Conservation (phyloP, 2,329 filamentous ascomycete species). For the Ascochyta koolunga region DNA sequence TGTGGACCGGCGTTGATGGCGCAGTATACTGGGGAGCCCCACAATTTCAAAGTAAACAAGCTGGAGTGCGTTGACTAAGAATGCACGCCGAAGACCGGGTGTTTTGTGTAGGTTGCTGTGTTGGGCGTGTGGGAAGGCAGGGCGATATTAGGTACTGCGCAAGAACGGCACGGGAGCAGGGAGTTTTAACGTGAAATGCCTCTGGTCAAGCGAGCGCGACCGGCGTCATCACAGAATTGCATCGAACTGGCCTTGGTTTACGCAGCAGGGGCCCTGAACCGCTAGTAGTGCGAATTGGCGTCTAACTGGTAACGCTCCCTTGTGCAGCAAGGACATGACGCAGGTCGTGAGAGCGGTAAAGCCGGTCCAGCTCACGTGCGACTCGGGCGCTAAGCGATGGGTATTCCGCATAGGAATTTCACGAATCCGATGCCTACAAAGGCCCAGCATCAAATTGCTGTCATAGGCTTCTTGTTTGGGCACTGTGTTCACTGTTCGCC, state of each 20-base stretch:
- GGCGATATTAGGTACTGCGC: constrained; percentile 6
- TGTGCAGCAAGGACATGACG: constrained; percentile 15
- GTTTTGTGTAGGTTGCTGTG: constrained; percentile 12
- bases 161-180: constrained; percentile 2
- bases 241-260: constrained; percentile 9
- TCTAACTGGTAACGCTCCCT: constrained; percentile 16
- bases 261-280: constrained; percentile 8
- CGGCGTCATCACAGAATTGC: constrained; percentile 10
- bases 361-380: constrained; percentile 12
- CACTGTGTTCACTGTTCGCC: constrained; percentile 1
- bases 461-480: background rate
- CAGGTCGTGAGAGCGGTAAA: constrained; percentile 11
- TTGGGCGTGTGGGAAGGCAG: constrained; percentile 4
- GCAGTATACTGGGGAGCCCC: constrained; percentile 21
- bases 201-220: constrained; percentile 1
- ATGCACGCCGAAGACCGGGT: constrained; percentile 9
- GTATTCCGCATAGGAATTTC: constrained; percentile 12
- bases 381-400: constrained; percentile 14
- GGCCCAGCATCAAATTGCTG: constrained; percentile 1
- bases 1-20: constrained; percentile 32
- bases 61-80: constrained; percentile 26
- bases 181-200: constrained; percentile 7
- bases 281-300: constrained; percentile 10
- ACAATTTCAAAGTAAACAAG: constrained; percentile 31
- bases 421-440: constrained; percentile 10